Evolutionary conservation across 2,329 filamentous ascomycete genomes (phyloP).

Genomic region (Diplodia corticola): DNA sequence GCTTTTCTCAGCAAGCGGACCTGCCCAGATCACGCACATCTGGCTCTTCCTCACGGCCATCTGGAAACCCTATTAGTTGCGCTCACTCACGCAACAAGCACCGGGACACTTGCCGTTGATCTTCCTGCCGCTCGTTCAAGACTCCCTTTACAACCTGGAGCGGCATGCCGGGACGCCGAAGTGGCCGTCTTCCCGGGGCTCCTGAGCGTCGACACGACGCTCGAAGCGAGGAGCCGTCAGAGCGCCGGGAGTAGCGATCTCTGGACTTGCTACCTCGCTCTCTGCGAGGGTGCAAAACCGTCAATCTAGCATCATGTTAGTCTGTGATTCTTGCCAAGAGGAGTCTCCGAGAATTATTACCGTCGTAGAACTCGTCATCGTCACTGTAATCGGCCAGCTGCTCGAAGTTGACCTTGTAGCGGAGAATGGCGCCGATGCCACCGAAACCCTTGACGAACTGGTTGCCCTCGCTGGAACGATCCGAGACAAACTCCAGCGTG

Average conservation of each 20-base stretch:
- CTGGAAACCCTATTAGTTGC: not conserved
- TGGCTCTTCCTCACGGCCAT: constrained; percentile 18
- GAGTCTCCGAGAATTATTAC: constrained; percentile 37
- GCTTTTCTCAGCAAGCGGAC: constrained; percentile 17
- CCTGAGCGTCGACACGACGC: constrained; percentile 35
- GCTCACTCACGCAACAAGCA: not conserved
- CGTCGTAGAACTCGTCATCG: constrained; percentile 79
- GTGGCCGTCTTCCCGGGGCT: constrained; percentile 34
- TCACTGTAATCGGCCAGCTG: constrained; percentile 90
- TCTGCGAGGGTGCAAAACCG: constrained; percentile 81
- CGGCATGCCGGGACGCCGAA: constrained; percentile 36
- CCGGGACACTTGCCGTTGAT: constrained; percentile 16
- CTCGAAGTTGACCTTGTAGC: constrained; percentile 99
- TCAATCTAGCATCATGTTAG: constrained; percentile 67
- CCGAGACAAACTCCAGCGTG: constrained; percentile 93
- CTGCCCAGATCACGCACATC: constrained; percentile 23
- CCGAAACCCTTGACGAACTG: constrained; percentile 99
- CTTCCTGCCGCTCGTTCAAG: constrained; percentile 27
- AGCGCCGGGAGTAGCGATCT: constrained; percentile 53
- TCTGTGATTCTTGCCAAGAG: no score
- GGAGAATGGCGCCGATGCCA: constrained; percentile 94
- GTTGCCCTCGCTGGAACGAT: constrained; percentile 96
- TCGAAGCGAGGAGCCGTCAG: constrained; percentile 56
- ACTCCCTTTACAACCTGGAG: constrained; percentile 42
- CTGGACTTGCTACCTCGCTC: constrained; percentile 80